Percentiles rank a stretch among this genome's conserved stretches.
Conservation (phyloP, 495 filamentous ascomycete species). For the Tuber indicum region DNA sequence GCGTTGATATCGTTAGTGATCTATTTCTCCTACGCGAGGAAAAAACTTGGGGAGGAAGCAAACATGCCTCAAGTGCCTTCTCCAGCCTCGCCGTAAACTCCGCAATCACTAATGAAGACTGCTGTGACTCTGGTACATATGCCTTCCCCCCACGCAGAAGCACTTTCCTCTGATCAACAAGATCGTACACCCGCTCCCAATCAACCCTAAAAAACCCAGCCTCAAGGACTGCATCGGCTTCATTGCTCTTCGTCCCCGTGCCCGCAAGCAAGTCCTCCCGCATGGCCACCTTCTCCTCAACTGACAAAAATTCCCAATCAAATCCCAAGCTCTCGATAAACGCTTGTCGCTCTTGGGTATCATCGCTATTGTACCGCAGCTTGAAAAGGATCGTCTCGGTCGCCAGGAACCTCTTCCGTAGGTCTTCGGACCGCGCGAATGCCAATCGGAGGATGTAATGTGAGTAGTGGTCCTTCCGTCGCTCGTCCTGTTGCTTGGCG, state of each 20-base stretch:
- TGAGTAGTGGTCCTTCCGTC: conserved; percentile 94
- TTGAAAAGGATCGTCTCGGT: conserved; percentile 85
- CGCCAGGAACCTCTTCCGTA: conserved; percentile 78
- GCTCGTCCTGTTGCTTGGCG: conserved; percentile 52
- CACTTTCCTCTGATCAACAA: conserved; percentile 72
- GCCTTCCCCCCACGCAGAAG: conserved; percentile 76
- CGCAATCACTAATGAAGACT: conserved; percentile 77
- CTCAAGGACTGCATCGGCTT: conserved; percentile 50
- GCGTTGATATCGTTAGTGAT: conserved; percentile 30
- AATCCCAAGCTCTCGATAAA: conserved; percentile 76
- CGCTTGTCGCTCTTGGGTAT: conserved; percentile 57
- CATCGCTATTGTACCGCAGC: conserved; percentile 67
- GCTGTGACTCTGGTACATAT: conserved; percentile 81
- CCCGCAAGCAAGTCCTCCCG: conserved; percentile 51
- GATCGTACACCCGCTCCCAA: conserved; percentile 84
- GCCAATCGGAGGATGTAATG: conserved; percentile 96
- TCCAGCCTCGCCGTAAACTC: conserved; percentile 77
- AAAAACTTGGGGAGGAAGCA: background rate
- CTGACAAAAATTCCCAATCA: conserved; percentile 71
- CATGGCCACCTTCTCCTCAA: conserved; percentile 62
- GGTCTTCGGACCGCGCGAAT: conserved; percentile 83
- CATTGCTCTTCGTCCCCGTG: conserved; percentile 43
- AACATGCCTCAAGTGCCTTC: conserved; percentile 65
- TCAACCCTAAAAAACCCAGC: conserved; percentile 91
- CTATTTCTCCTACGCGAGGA: background rate